These are phyloP conservation scores for Mycena rebaudengoi DNA, from an alignment of 768 basidiomycete genomes.

Conservation along the genomic window DNA sequence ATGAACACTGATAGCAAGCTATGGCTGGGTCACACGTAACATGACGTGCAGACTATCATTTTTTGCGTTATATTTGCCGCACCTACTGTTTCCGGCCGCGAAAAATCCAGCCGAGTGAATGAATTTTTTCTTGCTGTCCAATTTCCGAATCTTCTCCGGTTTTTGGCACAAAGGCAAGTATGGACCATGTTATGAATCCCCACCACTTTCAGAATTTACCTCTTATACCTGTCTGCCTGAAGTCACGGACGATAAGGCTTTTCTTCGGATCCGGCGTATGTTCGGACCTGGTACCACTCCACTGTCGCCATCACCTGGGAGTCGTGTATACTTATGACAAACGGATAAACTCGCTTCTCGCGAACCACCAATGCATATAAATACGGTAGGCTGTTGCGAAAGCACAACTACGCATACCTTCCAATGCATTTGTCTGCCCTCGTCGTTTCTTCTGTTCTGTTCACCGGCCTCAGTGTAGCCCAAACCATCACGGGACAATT, in stretches of 20 bases:
- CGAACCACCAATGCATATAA: constrained; percentile 7
- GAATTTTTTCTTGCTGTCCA: background rate
- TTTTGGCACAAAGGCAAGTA: too few species aligned
- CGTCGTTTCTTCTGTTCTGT: background rate
- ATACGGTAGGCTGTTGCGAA: background rate
- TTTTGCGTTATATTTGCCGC: background rate
- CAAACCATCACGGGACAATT: constrained; percentile 56
- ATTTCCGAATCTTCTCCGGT: background rate
- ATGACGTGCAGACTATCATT: background rate
- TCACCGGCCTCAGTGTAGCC: constrained; percentile 28
- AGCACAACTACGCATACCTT: background rate
- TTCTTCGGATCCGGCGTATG: constrained; percentile 16
- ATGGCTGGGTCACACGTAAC: too few species aligned
- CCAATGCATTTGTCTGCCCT: constrained; percentile 14
- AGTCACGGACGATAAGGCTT: background rate
- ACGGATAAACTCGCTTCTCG: constrained; percentile 20
- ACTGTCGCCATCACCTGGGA: background rate
- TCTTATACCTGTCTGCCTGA: too few species aligned
- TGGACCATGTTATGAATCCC: too few species aligned
- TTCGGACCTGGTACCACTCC: background rate
- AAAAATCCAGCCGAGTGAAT: background rate
- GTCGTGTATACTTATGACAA: background rate
- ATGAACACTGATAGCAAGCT: too few species aligned
- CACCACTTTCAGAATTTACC: too few species aligned
- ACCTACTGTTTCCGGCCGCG: background rate